Percentiles rank a stretch among this genome's conserved stretches.
Evolutionary conservation across 306 rosid species (phyloP).

Genomic region (Pterocarpus santalinus): DNA sequence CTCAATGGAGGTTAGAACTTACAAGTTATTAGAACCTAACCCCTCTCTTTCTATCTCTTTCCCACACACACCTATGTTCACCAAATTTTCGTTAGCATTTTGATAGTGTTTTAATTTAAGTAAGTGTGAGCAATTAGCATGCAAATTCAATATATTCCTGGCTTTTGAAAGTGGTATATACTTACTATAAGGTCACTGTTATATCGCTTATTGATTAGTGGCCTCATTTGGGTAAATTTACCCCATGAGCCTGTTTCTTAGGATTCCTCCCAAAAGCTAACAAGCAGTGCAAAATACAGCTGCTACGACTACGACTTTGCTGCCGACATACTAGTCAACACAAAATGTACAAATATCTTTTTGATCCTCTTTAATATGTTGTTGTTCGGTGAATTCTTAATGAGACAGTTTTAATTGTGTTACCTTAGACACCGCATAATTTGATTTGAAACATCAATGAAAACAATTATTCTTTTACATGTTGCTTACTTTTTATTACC

Average conservation of each 20-base stretch:
- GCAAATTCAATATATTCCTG: slow-evolving; percentile 23
- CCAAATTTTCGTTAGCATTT: background rate
- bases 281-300: background rate
- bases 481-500: slow-evolving; percentile 1
- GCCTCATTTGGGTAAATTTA: slow-evolving; percentile 20
- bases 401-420: slow-evolving; percentile 5
- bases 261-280: slow-evolving; percentile 13
- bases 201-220: slow-evolving; percentile 44
- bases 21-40: background rate
- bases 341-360: slow-evolving; percentile 22
- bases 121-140: slow-evolving; percentile 25
- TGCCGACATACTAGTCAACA: slow-evolving; percentile 54
- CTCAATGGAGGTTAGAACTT: slow-evolving; percentile 87
- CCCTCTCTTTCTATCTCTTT: background rate
- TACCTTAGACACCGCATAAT: slow-evolving; percentile 16
- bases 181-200: slow-evolving; percentile 49
- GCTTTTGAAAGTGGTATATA: background rate
- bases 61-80: background rate
- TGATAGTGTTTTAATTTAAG: background rate
- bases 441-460: slow-evolving; percentile 36
- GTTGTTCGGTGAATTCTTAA: slow-evolving; percentile 19
- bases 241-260: background rate
- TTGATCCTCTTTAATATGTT: background rate
- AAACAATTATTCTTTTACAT: slow-evolving; percentile 42
- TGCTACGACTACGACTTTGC: background rate